phyloP scores from a whole-genome alignment of 2,329 filamentous ascomycete species.

The Exophiala xenobiotica region DNA sequence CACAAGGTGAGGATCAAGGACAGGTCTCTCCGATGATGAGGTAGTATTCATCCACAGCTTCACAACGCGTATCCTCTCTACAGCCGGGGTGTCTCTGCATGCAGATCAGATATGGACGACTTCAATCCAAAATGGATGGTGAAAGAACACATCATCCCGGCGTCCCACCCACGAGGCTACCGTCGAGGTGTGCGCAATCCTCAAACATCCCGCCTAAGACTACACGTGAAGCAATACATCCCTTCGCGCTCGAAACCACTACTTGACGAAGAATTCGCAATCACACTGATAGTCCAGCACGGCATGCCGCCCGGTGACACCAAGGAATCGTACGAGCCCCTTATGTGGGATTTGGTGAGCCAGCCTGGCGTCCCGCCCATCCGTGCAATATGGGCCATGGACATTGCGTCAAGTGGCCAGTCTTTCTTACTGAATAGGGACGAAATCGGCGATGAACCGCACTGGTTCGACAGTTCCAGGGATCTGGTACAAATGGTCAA shows the following conservation, averaged over 20 bases:
- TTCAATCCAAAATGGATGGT: slow-evolving; percentile 3
- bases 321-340: slow-evolving; percentile 17
- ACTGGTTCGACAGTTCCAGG: slow-evolving; percentile 12
- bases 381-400: slow-evolving; percentile 11
- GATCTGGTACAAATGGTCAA: slow-evolving; percentile 13
- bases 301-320: slow-evolving; percentile 7
- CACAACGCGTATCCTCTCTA: too few relatives aligned
- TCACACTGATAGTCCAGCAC: slow-evolving; percentile 10
- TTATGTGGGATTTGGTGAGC: slow-evolving; percentile 7
- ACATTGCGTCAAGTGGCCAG: slow-evolving; percentile 10
- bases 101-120: background rate
- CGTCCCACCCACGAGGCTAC: slow-evolving; percentile 12
- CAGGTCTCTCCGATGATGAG: too few relatives aligned
- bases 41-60: too few relatives aligned
- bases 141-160: slow-evolving; percentile 11
- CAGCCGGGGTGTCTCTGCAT: too few relatives aligned
- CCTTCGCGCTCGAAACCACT: background rate
- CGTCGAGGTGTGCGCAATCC: slow-evolving; percentile 15
- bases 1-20: too few relatives aligned
- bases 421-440: slow-evolving; percentile 13
- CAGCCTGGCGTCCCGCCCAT: slow-evolving; percentile 6
- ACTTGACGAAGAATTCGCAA: background rate
- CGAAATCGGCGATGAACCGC: slow-evolving; percentile 12
- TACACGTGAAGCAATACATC: slow-evolving; percentile 16
- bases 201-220: slow-evolving; percentile 9